Base-by-base conservation (phyloP, 768 basidiomycete genomes). In the Russula griseocarnosa region DNA sequence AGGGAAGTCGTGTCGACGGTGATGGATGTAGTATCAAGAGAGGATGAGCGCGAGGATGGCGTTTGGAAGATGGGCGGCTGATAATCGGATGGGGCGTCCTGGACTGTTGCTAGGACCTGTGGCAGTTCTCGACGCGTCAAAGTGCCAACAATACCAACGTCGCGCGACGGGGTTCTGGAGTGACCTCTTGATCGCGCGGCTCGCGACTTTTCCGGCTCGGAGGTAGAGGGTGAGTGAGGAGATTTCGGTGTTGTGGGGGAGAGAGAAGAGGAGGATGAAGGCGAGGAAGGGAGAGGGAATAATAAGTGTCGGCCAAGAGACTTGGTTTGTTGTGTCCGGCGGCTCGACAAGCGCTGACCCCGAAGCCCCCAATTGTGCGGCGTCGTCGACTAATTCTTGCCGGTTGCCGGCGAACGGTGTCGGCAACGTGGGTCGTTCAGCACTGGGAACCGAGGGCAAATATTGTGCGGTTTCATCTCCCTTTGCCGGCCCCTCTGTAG, bases 91-190 rank as follows among this genome's bases (percentile, higher is more conserved):
- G 62, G 52, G n/a, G 64, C 32, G 50, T 59, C 67, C 26, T 38
- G 51, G 28, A 38, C n/a, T 51, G 61, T 16, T 36, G 55, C 66
- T 46, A 70, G 63, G 51, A 66, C 55, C 57, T 71, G 71, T 49
- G 71, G 70, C 28, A 71, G 66, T 5, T 65, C 65, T 58, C 67
- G 62, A 60, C 82, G 67, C 58, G 67, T 80, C 57, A 58, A n/a
- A 4, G 56, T 58, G 24, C 83, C 82, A 60, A 85, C 78, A 62
- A 84, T 80, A 61, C 81, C 81, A 59, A 82, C 72, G 71, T 82
- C 79, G 36, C 81, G 76, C n/a, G 80, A 79, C 11, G 76, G 72
- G 7, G 67, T 55, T 70, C 79, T 81, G 55, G 79, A 72, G 70
- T 75, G 73, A 69, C 40, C 24, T 3, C 24, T 5, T 3, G 40